phyloP scores from a whole-genome alignment of 805 yeast genomes.

The Starmerella floricola region DNA sequence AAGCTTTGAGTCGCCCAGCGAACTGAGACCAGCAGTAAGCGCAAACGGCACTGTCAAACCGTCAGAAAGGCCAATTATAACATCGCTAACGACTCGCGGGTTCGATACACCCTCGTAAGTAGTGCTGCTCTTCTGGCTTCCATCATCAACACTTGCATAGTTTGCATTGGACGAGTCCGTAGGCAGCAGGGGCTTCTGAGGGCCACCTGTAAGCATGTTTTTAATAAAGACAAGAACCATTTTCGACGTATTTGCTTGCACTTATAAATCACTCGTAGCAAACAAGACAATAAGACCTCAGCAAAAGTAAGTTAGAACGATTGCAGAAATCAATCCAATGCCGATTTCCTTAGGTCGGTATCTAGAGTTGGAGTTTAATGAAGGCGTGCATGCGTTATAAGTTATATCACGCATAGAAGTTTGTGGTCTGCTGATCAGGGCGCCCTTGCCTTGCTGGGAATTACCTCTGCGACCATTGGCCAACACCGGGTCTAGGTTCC shows the following conservation, averaged over 20 bases:
- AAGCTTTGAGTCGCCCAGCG: constrained; percentile 75
- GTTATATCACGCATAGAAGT: too few relatives aligned
- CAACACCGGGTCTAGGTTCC: neutral
- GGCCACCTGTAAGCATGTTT: constrained; percentile 24
- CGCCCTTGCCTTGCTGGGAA: too few relatives aligned
- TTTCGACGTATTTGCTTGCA: neutral
- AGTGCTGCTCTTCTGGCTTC: constrained; percentile 12
- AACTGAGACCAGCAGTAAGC: constrained; percentile 86
- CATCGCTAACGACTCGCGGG: constrained; percentile 88
- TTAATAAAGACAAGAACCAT: constrained; percentile 29
- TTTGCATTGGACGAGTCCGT: constrained; percentile 11
- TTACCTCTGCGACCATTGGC: neutral
- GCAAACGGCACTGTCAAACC: constrained; percentile 99
- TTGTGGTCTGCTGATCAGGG: too few relatives aligned
- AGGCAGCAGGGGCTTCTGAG: constrained; percentile 26
- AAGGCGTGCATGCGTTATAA: too few relatives aligned
- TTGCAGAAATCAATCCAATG: too few relatives aligned
- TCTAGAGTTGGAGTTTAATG: too few relatives aligned
- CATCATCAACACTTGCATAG: constrained; percentile 20
- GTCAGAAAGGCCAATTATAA: constrained; percentile 86
- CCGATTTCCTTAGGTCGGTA: too few relatives aligned
- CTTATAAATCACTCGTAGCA: too few relatives aligned
- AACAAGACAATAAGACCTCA: too few relatives aligned
- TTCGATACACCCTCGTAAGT: constrained; percentile 23
- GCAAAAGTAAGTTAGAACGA: too few relatives aligned